These are phyloP conservation scores for Colletotrichum musae DNA, from an alignment of 2,329 filamentous ascomycete genomes.

Conservation along the genomic window DNA sequence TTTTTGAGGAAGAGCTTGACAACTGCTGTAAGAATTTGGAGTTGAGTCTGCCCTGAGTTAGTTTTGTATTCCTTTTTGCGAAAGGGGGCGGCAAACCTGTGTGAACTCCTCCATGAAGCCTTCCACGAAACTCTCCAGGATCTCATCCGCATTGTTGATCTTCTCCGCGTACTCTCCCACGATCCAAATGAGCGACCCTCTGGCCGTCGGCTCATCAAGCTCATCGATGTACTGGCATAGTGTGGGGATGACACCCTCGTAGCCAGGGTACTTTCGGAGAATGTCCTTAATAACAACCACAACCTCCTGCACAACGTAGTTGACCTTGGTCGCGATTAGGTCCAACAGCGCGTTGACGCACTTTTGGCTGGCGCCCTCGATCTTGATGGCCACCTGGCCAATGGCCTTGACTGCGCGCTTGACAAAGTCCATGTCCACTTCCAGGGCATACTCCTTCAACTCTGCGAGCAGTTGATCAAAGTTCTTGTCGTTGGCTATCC, in stretches of 20 bases:
- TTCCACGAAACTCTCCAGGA: conserved; percentile 91
- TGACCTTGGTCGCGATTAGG: conserved; percentile 96
- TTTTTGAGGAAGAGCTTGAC: conserved; percentile 99
- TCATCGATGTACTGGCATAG: conserved; percentile 98
- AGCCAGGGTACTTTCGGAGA: conserved; percentile 96
- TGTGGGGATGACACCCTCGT: conserved; percentile 97
- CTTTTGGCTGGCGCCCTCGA: conserved; percentile 93
- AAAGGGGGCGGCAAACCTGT: conserved; percentile 70
- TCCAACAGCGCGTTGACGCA: conserved; percentile 95
- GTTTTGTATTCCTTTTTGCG: conserved; percentile 17
- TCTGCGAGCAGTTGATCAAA: conserved; percentile 95
- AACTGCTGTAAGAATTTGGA: conserved; percentile 96
- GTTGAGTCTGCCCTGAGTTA: conserved; percentile 78
- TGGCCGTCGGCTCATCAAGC: conserved; percentile 91
- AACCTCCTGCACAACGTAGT: conserved; percentile 98
- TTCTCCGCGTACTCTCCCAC: conserved; percentile 99
- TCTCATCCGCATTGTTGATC: conserved; percentile 98
- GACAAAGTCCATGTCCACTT: conserved; percentile 99
- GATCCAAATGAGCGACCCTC: conserved; percentile 96
- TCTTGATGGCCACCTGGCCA: conserved; percentile 98
- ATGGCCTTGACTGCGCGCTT: conserved; percentile 95
- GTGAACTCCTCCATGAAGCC: conserved; percentile 97
- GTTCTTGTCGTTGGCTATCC: conserved; percentile 97
- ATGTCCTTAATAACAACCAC: conserved; percentile 99
- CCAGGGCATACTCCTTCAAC: conserved; percentile 95